phyloP scores from a whole-genome alignment of 257 asterid genomes.

The Plantago elongata region DNA sequence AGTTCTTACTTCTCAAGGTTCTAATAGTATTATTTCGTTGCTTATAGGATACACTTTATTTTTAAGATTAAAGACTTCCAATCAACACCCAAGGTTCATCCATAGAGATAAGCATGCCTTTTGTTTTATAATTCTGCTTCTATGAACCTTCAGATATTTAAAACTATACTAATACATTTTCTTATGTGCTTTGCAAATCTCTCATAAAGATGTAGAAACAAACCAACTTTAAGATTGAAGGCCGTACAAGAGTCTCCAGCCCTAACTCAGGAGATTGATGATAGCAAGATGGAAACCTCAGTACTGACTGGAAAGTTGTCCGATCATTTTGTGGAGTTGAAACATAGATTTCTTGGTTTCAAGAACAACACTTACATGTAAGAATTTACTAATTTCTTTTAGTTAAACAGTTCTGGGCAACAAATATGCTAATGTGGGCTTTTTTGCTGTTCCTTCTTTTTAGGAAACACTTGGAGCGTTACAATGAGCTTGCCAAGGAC shows the following conservation, averaged over 20 bases:
- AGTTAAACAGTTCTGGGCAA: not conserved
- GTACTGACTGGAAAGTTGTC: slow-evolving; percentile 29
- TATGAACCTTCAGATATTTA: slow-evolving; percentile 7
- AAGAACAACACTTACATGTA: slow-evolving; percentile 77
- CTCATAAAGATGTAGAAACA: slow-evolving; percentile 30
- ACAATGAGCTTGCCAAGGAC: slow-evolving; percentile 55
- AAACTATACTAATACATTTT: slow-evolving; percentile 19
- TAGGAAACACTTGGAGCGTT: slow-evolving; percentile 71
- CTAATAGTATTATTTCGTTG: slow-evolving; percentile 34
- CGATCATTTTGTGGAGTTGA: slow-evolving; percentile 62
- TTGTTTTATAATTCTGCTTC: slow-evolving; percentile 17
- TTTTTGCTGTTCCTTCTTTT: slow-evolving; percentile 11
- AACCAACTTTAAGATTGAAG: slow-evolving; percentile 43
- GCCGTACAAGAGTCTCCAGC: slow-evolving; percentile 47
- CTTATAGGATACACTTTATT: slow-evolving; percentile 41
- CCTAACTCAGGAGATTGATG: slow-evolving; percentile 38
- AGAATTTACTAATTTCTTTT: slow-evolving; percentile 25
- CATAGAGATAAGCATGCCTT: slow-evolving; percentile 49
- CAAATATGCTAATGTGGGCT: slow-evolving; percentile 7
- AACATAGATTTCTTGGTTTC: slow-evolving; percentile 69
- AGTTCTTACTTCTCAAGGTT: slow-evolving; percentile 22
- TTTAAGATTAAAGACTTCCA: slow-evolving; percentile 47
- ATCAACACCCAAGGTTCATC: slow-evolving; percentile 46
- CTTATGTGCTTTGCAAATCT: slow-evolving; percentile 21
- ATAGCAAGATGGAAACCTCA: slow-evolving; percentile 31